Percentiles rank a stretch among this genome's conserved stretches.
Evolutionary conservation across 2,329 filamentous ascomycete species (phyloP).

Genomic region (Geosmithia putterillii): DNA sequence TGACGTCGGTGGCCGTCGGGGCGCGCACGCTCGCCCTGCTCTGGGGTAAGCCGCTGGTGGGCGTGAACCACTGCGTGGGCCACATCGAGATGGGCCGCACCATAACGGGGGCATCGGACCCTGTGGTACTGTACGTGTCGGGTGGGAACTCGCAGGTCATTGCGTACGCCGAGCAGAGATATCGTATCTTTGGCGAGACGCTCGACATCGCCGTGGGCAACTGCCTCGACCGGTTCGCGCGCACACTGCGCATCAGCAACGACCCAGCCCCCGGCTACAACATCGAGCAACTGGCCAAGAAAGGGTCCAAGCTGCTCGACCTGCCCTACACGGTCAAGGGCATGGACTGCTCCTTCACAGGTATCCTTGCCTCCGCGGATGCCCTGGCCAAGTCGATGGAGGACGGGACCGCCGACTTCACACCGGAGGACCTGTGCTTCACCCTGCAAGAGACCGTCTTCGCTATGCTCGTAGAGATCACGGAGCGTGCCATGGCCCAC

Average conservation of each 20-base stretch:
- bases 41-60: conserved; percentile 81
- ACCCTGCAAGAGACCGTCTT: conserved; percentile 90
- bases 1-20: conserved; percentile 75
- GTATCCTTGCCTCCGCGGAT: conserved; percentile 78
- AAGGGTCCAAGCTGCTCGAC: conserved; percentile 64
- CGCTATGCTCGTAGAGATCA: conserved; percentile 97
- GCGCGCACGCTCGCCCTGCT: conserved; percentile 72
- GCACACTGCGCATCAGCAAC: conserved; percentile 83
- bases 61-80: conserved; percentile 95
- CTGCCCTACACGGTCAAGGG: conserved; percentile 94
- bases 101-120: conserved; percentile 83
- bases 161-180: conserved; percentile 85
- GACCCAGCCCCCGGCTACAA: conserved; percentile 97
- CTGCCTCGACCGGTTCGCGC: conserved; percentile 89
- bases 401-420: conserved; percentile 44
- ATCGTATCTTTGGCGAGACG: conserved; percentile 96
- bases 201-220: conserved; percentile 97
- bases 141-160: conserved; percentile 98
- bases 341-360: conserved; percentile 96
- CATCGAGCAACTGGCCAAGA: conserved; percentile 82
- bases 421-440: conserved; percentile 80
- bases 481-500: conserved; percentile 95
- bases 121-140: conserved; percentile 89
- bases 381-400: conserved; percentile 59
- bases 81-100: conserved; percentile 97